Evolutionary conservation across 2,329 filamentous ascomycete genomes (phyloP).

Genomic region (Botrytis tulipae): DNA sequence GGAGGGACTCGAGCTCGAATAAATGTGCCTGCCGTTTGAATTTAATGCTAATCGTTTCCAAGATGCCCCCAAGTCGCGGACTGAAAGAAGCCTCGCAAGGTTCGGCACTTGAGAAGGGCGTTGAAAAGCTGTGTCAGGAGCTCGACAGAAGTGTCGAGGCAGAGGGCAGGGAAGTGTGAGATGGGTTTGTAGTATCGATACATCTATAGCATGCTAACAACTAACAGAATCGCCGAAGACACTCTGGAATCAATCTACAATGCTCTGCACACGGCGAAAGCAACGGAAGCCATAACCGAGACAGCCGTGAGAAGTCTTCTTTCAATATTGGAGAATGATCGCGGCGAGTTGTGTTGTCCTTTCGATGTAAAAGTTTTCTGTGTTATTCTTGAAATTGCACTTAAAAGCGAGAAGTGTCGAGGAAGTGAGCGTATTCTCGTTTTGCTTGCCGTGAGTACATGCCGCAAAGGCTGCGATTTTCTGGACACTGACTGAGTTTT

Average conservation of each 20-base stretch:
- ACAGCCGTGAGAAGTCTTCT: conserved; percentile 18
- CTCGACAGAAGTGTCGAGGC: not conserved
- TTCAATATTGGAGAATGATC: conserved; percentile 25
- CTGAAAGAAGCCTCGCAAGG: not conserved
- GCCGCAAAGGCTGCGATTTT: not conserved
- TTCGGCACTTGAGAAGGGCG: not conserved
- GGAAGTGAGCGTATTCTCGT: conserved; percentile 32
- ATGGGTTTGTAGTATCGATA: not conserved
- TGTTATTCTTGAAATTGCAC: conserved; percentile 26
- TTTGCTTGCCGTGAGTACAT: conserved; percentile 33
- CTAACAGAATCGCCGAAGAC: not conserved
- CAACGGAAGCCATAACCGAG: not conserved
- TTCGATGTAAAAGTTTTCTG: conserved; percentile 28
- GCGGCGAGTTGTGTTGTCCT: conserved; percentile 27
- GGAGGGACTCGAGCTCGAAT: not conserved
- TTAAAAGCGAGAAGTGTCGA: conserved; percentile 28
- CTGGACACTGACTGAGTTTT: conserved; percentile 1
- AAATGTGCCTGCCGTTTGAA: not conserved
- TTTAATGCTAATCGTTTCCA: not conserved
- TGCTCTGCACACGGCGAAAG: conserved; percentile 1
- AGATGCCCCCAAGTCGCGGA: conserved; percentile 9
- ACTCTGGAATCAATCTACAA: conserved; percentile 4
- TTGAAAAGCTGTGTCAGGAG: not conserved
- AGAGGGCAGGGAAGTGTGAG: conserved; percentile 6
- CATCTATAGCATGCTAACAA: conserved; percentile 1